Percentiles rank a stretch among this genome's conserved stretches.
These are phyloP conservation scores for Aphanomyces invadans DNA, from an alignment of 352 stramenopile genomes.

Conservation along the genomic window DNA sequence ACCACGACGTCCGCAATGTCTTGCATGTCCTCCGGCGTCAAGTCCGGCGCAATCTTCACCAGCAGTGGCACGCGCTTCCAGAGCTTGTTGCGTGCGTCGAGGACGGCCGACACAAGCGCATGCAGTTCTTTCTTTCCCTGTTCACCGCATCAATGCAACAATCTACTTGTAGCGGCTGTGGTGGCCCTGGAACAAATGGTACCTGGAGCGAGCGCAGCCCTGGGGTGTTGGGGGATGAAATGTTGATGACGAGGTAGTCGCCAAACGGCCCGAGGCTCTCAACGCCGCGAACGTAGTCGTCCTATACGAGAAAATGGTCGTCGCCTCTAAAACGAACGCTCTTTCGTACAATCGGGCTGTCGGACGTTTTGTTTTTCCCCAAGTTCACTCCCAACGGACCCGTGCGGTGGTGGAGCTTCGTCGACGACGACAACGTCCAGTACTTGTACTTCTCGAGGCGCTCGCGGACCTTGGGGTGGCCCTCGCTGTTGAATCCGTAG, in stretches of 20 bases:
- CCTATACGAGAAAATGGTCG: slow-evolving; percentile 29
- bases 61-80: slow-evolving; percentile 85
- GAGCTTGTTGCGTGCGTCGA: slow-evolving; percentile 52
- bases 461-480: slow-evolving; percentile 68
- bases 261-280: slow-evolving; percentile 85
- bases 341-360: slow-evolving; percentile 38
- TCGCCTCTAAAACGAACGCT: slow-evolving; percentile 11
- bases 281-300: slow-evolving; percentile 90
- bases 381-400: slow-evolving; percentile 95
- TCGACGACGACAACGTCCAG: slow-evolving; percentile 28
- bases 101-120: slow-evolving; percentile 58
- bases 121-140: slow-evolving; percentile 66
- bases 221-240: slow-evolving; percentile 95
- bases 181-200: too few relatives aligned
- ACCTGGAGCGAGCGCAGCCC: slow-evolving; percentile 68
- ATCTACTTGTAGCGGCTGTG: too few relatives aligned
- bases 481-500: slow-evolving; percentile 97
- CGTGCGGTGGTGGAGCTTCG: slow-evolving; percentile 36
- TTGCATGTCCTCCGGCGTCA: slow-evolving; percentile 90
- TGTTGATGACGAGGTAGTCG: slow-evolving; percentile 98
- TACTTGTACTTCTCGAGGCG: slow-evolving; percentile 51
- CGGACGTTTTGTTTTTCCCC: slow-evolving; percentile 95
- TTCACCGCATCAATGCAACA: too few relatives aligned
- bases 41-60: slow-evolving; percentile 97
- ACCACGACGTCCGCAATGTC: slow-evolving; percentile 91